Evolutionary conservation across 176 grass and related monocot genomes (phyloP), one percentile per base, ranked within the genome.

Genomic region (Phyllostachys edulis): DNA sequence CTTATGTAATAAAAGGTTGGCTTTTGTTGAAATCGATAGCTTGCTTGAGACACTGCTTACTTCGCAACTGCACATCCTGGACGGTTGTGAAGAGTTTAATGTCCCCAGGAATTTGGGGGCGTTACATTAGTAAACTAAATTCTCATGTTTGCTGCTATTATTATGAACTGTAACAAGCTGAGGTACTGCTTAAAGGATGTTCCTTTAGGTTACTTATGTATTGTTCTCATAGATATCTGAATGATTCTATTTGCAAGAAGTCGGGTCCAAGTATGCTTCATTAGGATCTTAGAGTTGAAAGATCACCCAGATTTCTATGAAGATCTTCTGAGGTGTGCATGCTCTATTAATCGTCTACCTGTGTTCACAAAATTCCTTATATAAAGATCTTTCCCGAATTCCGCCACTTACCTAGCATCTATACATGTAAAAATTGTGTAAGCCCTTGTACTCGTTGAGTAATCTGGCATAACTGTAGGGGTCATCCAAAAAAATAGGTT

Each of bases 191-290:
- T 88, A 78, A 49, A 73, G 27, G 75, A 27, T 74, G 5, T 24
- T 69, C 49, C 10, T 51, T 72, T 64, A 54, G 39, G 69, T 84
- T 77, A 24, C 23, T 54, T 26, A 61, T 83, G 57, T 66, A 82
- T 27, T 83, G 16, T 79, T 92, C 16, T 79, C 39, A 51, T 90
- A 99, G 93, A 99, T 89, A 88, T 99, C 66, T 88, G n/a, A n/a
- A n/a, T n/a, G n/a, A 96, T 86, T 92, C 93, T 83, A 40, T 99
- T 69, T 99, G 96, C 89, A 87, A 92, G 79, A 99, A 92, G 81
- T 65, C 96, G 78, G 88, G 96, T 84, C 84, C 76, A 12, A 99
- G 63, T 99, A 99, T 82, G 76, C n/a, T n/a, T n/a, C n/a, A n/a
- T n/a, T n/a, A n/a, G n/a, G n/a, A n/a, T n/a, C n/a, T n/a, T n/a